These are phyloP conservation scores for Populus davidiana DNA, from an alignment of 345 rosid species.

Conservation along the genomic window DNA sequence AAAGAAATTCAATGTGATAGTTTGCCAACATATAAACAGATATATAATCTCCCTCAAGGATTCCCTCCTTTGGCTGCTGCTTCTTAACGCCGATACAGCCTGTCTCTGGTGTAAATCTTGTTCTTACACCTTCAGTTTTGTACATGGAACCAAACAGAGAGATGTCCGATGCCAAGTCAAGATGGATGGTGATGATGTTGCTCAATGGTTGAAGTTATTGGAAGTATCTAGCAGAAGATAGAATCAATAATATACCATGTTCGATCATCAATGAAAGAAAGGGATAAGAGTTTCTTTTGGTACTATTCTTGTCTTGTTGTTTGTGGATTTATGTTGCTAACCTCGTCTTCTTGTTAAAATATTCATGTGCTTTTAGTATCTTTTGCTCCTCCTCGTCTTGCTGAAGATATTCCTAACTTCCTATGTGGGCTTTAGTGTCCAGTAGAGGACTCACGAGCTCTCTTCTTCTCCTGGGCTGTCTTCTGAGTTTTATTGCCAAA, in stretches of 20 bases:
- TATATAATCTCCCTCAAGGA: not conserved
- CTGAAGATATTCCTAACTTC: not conserved
- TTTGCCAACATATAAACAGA: not conserved
- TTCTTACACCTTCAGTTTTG: not conserved
- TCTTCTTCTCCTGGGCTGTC: too few relatives aligned
- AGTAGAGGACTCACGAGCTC: too few relatives aligned
- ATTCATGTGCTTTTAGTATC: not conserved
- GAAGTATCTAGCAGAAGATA: not conserved
- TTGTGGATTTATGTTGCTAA: too few relatives aligned
- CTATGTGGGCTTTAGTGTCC: not conserved
- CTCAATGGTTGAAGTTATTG: not conserved
- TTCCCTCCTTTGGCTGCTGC: constrained; percentile 19
- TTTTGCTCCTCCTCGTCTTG: not conserved
- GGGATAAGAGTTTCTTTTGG: not conserved
- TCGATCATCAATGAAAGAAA: not conserved
- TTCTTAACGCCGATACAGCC: not conserved
- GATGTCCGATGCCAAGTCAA: too few relatives aligned
- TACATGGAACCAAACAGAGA: too few relatives aligned
- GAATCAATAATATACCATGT: not conserved
- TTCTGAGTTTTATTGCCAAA: too few relatives aligned
- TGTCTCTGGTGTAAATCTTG: not conserved
- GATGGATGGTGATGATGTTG: too few relatives aligned
- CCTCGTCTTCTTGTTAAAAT: too few relatives aligned
- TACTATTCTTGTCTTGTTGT: too few relatives aligned
- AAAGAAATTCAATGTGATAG: not conserved